Evolutionary conservation across 768 basidiomycete genomes (phyloP).

Genomic region (Polyporus arcularius): DNA sequence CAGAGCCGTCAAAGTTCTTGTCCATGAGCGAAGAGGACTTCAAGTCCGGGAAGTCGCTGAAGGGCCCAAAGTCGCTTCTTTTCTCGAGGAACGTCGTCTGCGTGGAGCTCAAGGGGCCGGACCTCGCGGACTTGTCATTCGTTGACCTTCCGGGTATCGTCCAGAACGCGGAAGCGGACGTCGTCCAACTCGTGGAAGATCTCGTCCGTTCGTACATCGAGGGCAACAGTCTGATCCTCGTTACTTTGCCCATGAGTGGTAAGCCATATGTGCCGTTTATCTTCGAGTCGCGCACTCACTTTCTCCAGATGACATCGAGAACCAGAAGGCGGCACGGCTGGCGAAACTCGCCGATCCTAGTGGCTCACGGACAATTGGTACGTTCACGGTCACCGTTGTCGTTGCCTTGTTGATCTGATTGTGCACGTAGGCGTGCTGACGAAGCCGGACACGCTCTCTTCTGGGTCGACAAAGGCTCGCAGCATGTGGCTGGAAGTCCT

Average conservation of each 20-base stretch:
- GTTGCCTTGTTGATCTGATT: too few relatives aligned
- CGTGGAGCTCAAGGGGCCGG: conserved; percentile 30
- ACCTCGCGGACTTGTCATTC: conserved; percentile 35
- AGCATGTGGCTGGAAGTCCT: conserved; percentile 53
- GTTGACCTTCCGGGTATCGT: conserved; percentile 31
- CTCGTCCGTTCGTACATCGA: conserved; percentile 60
- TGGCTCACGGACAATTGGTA: conserved; percentile 73
- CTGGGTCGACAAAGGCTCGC: conserved; percentile 44
- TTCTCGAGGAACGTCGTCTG: conserved; percentile 35
- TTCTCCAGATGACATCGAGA: conserved; percentile 69
- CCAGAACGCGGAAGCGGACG: conserved; percentile 1
- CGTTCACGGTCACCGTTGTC: too few relatives aligned
- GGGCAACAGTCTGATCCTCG: conserved; percentile 58
- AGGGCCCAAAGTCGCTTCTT: conserved; percentile 8
- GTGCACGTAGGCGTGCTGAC: conserved; percentile 71
- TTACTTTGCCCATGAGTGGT: conserved; percentile 40
- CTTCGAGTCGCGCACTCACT: not conserved
- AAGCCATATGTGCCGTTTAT: conserved; percentile 30
- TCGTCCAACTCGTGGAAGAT: conserved; percentile 53
- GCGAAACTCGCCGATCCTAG: conserved; percentile 58
- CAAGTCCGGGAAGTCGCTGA: not conserved
- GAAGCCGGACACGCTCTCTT: conserved; percentile 60
- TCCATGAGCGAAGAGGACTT: not conserved
- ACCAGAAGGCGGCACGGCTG: conserved; percentile 68
- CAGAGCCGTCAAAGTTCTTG: not conserved